Base-by-base conservation (phyloP, 805 yeast species). In the Candida manassasensis region DNA sequence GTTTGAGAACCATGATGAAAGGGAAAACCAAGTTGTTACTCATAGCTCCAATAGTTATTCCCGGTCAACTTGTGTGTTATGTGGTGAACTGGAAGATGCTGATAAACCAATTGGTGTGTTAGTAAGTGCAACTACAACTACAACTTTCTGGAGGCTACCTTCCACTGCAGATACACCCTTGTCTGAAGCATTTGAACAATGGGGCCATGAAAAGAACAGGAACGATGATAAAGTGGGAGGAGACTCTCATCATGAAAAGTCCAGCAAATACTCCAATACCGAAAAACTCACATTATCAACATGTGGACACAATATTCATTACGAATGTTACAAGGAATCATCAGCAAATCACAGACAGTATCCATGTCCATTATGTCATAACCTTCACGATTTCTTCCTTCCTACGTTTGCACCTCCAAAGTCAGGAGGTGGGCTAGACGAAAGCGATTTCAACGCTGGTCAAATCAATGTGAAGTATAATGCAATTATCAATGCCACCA, bases 81-180 rank as follows among this genome's bases (percentile, higher is more conserved):
- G 87, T 55, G 82, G 79, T 42, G 76, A 73, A 38, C 61, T 68
- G 1, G 75, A 71, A 31, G 61, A 64, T 15, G 34, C 44, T 9
- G 57, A 66, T 11, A 73, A 73, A 21, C 41, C 74, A 0, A 73
- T 82, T 53, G 84, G 84, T 8, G 53, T 78, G n/a, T 79, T 86
- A 1, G 70, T 73, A 3, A 67, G 69, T 21, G 63, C 68, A 10
- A 61, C 69, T 2, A 56, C 58, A 12, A 59, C 79, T 0, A 67
- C 79, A 0, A 53, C 63, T 0, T 71, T 77, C 35, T 74, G 83
- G 74, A 62, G 59, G 28, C 37, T 73, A 10, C 75, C 75, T 2
- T 36, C 24, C 5, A 41, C 44, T 4, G 44, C 45, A 13, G 22
- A 30, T 30, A 47, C 36, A 2, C 38, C 41, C 37, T 19, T 52